Evolutionary conservation across 352 stramenopile genomes (phyloP).

Genomic region (Phytophthora megakarya): DNA sequence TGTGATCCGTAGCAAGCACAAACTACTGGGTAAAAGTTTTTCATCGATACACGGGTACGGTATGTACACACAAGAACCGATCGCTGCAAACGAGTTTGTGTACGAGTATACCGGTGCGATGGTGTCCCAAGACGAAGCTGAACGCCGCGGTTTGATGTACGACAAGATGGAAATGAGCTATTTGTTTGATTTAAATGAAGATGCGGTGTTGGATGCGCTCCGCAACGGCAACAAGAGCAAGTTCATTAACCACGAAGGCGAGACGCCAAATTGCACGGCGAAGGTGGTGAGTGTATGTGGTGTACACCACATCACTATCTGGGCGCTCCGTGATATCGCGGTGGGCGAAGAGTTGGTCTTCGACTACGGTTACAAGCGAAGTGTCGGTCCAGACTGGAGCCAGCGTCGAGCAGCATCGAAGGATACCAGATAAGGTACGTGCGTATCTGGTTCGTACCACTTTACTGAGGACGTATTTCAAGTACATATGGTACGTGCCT

Average conservation of each 20-base stretch:
- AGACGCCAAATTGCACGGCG: conserved; percentile 72
- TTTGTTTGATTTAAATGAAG: conserved; percentile 91
- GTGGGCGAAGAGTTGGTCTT: conserved; percentile 70
- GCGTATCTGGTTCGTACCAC: not conserved
- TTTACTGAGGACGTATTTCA: not conserved
- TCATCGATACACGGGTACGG: conserved; percentile 63
- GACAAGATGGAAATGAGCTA: conserved; percentile 81
- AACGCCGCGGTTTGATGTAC: conserved; percentile 72
- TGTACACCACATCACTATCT: conserved; percentile 91
- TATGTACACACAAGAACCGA: too few relatives aligned
- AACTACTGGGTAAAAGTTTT: conserved; percentile 52
- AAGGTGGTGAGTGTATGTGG: conserved; percentile 85
- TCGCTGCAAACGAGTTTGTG: conserved; percentile 52
- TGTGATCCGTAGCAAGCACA: conserved; percentile 27
- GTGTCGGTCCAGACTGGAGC: conserved; percentile 64
- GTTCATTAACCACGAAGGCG: conserved; percentile 82
- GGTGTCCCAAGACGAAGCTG: conserved; percentile 60
- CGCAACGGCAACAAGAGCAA: conserved; percentile 92
- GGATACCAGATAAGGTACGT: conserved; percentile 20
- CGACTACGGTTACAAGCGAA: conserved; percentile 66
- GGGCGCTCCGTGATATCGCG: conserved; percentile 78
- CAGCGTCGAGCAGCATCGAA: conserved; percentile 23
- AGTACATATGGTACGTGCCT: conserved; percentile 11
- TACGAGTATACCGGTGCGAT: conserved; percentile 63
- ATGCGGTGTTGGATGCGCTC: conserved; percentile 88